Conservation (phyloP, 2,329 filamentous ascomycete species). For the Tolypocladium sp. region DNA sequence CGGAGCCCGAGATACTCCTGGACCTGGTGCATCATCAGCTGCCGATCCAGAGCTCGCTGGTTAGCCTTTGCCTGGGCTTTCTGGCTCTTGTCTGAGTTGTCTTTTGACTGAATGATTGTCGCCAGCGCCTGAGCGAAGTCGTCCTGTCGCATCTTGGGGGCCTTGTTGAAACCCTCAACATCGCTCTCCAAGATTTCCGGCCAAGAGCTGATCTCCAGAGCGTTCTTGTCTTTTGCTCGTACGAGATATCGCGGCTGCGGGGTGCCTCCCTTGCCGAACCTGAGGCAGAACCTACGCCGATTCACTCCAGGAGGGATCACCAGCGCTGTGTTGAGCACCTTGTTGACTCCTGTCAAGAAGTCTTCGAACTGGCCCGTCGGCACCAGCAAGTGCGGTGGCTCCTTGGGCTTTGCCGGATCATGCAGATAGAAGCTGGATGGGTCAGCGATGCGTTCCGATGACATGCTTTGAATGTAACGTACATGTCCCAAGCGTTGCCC, state of each 20-base stretch:
- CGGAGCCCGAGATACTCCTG: constrained; percentile 63
- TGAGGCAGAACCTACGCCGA: constrained; percentile 47
- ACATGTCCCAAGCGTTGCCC: constrained; percentile 67
- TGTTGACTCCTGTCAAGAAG: constrained; percentile 58
- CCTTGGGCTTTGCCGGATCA: constrained; percentile 33
- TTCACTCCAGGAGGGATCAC: constrained; percentile 45
- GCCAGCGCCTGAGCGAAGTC: background rate
- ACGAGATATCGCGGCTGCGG: constrained; percentile 62
- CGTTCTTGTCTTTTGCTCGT: constrained; percentile 35
- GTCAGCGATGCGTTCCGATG: background rate
- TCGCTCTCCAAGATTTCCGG: constrained; percentile 27
- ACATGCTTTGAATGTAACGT: constrained; percentile 19
- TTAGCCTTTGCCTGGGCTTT: constrained; percentile 29
- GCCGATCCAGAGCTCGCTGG: constrained; percentile 34
- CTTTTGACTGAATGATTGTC: background rate
- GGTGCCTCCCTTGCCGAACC: constrained; percentile 50
- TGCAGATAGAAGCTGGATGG: constrained; percentile 57
- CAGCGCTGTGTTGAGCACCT: constrained; percentile 42
- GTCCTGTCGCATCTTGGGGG: constrained; percentile 4
- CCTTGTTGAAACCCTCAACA: constrained; percentile 18
- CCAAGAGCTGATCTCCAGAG: constrained; percentile 18
- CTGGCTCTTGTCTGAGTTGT: constrained; percentile 1
- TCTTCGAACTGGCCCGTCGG: constrained; percentile 54
- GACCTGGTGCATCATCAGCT: constrained; percentile 50
- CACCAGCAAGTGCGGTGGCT: constrained; percentile 56